Evolutionary conservation across 352 stramenopile genomes (phyloP).

Genomic region (Blastocystis hominis): DNA sequence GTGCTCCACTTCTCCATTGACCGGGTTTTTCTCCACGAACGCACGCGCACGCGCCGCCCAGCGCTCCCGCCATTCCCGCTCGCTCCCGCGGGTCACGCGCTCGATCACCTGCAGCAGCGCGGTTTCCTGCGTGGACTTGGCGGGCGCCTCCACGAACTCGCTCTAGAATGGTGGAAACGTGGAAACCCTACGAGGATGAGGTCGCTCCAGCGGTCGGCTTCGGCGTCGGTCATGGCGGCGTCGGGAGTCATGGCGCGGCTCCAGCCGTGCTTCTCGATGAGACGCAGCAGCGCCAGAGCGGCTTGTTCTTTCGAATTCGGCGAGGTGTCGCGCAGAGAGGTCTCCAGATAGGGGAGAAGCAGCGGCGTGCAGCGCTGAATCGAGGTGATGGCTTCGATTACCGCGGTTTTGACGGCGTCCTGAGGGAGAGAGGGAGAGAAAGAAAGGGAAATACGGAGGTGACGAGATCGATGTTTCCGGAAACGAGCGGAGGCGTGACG

Average conservation of each 20-base stretch:
- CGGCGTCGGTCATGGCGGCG: background rate
- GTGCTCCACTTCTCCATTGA: background rate
- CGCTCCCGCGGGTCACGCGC: background rate
- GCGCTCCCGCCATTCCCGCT: background rate
- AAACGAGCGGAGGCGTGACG: slow-evolving; percentile 29
- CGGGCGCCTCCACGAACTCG: background rate
- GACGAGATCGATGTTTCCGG: slow-evolving; percentile 11
- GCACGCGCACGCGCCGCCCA: background rate
- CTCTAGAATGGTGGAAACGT: background rate
- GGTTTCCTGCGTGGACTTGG: background rate
- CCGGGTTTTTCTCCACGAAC: background rate
- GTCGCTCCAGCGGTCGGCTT: background rate
- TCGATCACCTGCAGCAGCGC: background rate
- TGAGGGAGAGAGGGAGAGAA: background rate
- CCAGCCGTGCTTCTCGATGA: background rate
- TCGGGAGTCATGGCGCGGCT: background rate
- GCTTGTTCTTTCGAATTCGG: slow-evolving; percentile 6
- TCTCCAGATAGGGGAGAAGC: slow-evolving; percentile 16
- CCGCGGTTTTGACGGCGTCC: slow-evolving; percentile 1
- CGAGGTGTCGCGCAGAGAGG: background rate
- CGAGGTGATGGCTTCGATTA: background rate
- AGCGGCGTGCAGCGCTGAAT: background rate
- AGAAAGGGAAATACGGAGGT: background rate
- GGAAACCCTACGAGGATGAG: background rate
- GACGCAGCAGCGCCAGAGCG: background rate